A percentile compares a stretch with the other conserved stretches of the same genome.
Conservation (phyloP, 202 grass and related monocot genomes). For the Panicum virgatum region DNA sequence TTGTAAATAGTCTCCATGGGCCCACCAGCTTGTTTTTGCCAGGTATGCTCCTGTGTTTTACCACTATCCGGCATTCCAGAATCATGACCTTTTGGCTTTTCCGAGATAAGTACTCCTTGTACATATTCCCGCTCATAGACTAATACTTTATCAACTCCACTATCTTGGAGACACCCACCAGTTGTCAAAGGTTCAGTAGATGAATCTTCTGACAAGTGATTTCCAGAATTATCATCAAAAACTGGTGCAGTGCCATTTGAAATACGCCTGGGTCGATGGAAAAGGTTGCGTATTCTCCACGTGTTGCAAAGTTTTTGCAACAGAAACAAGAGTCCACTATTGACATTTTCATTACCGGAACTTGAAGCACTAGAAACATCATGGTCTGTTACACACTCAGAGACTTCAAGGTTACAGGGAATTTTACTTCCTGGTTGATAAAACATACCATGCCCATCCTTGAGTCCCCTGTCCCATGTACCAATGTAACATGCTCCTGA, state of each 20-base stretch:
- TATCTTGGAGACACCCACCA: constrained; percentile 40
- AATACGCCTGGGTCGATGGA: constrained; percentile 59
- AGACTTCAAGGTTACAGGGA: constrained; percentile 69
- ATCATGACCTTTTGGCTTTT: constrained; percentile 69
- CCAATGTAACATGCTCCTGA: constrained; percentile 80
- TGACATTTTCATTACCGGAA: constrained; percentile 48
- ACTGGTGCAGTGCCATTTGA: constrained; percentile 72
- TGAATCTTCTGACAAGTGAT: constrained; percentile 49
- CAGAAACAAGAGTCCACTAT: constrained; percentile 35
- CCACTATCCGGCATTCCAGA: constrained; percentile 47
- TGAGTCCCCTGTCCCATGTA: constrained; percentile 89
- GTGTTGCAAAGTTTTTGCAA: constrained; percentile 51
- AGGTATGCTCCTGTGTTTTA: constrained; percentile 55
- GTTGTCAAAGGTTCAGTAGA: constrained; percentile 46
- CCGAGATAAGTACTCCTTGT: constrained; percentile 92
- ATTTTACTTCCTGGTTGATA: constrained; percentile 79
- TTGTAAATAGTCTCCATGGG: constrained; percentile 92
- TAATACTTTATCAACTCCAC: constrained; percentile 49
- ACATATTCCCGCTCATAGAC: constrained; percentile 90
- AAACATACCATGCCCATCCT: constrained; percentile 90
- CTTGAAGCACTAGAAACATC: constrained; percentile 46
- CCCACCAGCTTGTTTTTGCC: constrained; percentile 59
- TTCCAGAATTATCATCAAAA: constrained; percentile 60
- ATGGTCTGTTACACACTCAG: constrained; percentile 55
- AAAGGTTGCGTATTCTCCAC: constrained; percentile 50